Conservation (phyloP, 192 early-diverging fungal genomes). For the Obelidium mucronatum region DNA sequence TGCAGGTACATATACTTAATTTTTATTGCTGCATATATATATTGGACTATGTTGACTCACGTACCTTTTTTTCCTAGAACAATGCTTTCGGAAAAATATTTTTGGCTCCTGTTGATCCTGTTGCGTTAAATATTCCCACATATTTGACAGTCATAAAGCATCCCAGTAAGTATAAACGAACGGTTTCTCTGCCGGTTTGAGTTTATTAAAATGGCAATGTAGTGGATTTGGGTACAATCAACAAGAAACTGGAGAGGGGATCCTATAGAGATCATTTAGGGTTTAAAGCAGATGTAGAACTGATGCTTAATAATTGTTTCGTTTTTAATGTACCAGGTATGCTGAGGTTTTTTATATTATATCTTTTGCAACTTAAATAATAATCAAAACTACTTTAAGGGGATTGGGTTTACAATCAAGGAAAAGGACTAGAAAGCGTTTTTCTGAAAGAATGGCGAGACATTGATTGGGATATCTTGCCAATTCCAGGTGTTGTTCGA, state of each 20-base stretch:
- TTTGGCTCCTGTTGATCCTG: conserved; percentile 80
- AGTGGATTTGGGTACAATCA: conserved; percentile 81
- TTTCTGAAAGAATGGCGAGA: conserved; percentile 46
- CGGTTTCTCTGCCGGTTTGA: not conserved
- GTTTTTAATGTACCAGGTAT: conserved; percentile 71
- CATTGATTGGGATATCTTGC: conserved; percentile 22
- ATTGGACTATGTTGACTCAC: not conserved
- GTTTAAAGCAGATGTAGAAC: conserved; percentile 70
- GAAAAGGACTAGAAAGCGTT: conserved; percentile 37
- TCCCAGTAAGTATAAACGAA: conserved; percentile 54
- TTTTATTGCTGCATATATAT: not conserved
- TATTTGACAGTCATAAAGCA: conserved; percentile 83
- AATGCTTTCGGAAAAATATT: conserved; percentile 29
- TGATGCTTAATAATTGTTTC: conserved; percentile 78
- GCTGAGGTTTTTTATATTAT: not conserved
- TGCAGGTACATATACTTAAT: conserved; percentile 14
- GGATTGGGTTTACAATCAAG: conserved; percentile 47
- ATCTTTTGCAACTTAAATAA: not conserved
- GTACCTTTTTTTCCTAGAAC: no score
- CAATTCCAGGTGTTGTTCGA: not conserved
- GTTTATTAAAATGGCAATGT: not conserved
- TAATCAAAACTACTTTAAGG: no score
- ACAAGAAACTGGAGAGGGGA: conserved; percentile 54
- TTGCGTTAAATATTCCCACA: conserved; percentile 80
- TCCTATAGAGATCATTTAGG: conserved; percentile 58